Conservation (phyloP, 495 filamentous ascomycete species). For the Aspergillus panamensis region DNA sequence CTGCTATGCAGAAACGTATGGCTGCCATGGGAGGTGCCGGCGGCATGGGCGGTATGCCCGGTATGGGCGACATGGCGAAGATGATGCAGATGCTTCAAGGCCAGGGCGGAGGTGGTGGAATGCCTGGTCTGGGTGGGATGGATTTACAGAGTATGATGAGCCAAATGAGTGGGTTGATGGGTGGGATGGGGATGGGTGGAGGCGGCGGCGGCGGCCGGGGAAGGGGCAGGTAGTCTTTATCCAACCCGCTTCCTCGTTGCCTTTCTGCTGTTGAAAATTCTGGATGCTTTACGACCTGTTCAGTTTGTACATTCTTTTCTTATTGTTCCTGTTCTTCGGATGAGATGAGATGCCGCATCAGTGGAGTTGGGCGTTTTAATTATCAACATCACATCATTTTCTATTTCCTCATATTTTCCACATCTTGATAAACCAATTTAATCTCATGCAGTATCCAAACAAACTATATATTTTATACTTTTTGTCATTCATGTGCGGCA, state of each 20-base stretch:
- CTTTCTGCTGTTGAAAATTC: neutral
- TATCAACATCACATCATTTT: neutral
- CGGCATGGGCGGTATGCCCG: slow-evolving; percentile 51
- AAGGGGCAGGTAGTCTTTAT: slow-evolving; percentile 32
- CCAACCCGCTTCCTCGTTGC: neutral
- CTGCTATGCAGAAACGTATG: slow-evolving; percentile 94
- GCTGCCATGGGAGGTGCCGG: slow-evolving; percentile 86
- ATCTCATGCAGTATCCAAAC: neutral
- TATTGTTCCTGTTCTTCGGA: neutral
- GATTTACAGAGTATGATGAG: slow-evolving; percentile 83
- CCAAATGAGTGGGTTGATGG: slow-evolving; percentile 70
- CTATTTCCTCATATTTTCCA: neutral
- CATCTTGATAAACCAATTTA: neutral
- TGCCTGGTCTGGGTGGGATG: slow-evolving; percentile 63
- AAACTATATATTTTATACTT: neutral
- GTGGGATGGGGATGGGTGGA: slow-evolving; percentile 41
- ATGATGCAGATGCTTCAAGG: slow-evolving; percentile 75
- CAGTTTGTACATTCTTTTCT: slow-evolving; percentile 4
- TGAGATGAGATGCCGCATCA: slow-evolving; percentile 13
- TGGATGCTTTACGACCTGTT: neutral
- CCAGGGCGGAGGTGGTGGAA: slow-evolving; percentile 45
- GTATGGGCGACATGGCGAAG: slow-evolving; percentile 75
- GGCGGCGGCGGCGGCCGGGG: slow-evolving; percentile 38
- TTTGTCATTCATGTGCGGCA: too few relatives aligned
- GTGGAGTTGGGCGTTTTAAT: slow-evolving; percentile 11